A percentile compares a stretch with the other conserved stretches of the same genome.
These are phyloP conservation scores for Athelia sp. DNA, from an alignment of 1,284 basidiomycete species.

Conservation along the genomic window DNA sequence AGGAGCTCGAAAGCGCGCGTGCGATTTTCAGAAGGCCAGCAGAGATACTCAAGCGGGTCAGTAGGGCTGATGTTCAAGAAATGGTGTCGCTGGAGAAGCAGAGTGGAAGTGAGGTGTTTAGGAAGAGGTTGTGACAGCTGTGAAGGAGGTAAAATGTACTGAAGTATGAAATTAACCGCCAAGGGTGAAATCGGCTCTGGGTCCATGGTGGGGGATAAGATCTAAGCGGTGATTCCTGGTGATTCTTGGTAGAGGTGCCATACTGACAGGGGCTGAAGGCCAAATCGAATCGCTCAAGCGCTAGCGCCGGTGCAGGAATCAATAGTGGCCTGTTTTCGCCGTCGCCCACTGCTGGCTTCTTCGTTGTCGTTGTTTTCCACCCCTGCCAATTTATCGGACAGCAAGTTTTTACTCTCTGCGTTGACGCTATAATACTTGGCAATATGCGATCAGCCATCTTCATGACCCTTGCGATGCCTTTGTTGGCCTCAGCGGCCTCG, in stretches of 20 bases:
- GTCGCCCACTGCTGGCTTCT: neutral
- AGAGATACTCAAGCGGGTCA: conserved; percentile 51
- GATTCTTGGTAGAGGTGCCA: too few species aligned
- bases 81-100: conserved; percentile 60
- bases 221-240: too few species aligned
- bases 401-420: too few species aligned
- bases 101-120: conserved; percentile 51
- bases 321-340: neutral
- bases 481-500: neutral
- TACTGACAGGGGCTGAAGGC: too few species aligned
- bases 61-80: conserved; percentile 52
- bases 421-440: neutral
- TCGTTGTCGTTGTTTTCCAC: neutral
- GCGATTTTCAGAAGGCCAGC: conserved; percentile 54
- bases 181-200: conserved; percentile 32
- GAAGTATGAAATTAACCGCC: conserved; percentile 43
- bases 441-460: neutral
- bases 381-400: too few species aligned
- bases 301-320: neutral
- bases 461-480: neutral
- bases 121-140: conserved; percentile 47
- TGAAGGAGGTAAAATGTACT: conserved; percentile 53
- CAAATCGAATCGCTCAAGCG: neutral
- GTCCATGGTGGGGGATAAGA: conserved; percentile 17
- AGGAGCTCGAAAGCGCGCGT: conserved; percentile 40